phyloP scores from a whole-genome alignment of 495 filamentous ascomycete species.

The Hyaloscypha variabilis region DNA sequence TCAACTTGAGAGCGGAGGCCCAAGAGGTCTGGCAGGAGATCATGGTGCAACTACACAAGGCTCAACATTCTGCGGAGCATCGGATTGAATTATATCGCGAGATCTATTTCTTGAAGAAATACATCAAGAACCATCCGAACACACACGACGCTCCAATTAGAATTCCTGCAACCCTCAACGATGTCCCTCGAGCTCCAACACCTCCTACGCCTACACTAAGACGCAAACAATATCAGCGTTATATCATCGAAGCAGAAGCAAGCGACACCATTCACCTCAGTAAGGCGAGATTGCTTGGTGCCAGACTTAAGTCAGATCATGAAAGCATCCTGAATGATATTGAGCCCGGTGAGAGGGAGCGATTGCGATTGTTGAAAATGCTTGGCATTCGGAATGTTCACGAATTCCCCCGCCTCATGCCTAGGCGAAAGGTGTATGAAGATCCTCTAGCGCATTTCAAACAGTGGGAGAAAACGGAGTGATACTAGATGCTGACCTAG shows the following conservation, averaged over 20 bases:
- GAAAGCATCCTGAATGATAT: background rate
- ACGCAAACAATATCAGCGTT: background rate
- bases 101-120: background rate
- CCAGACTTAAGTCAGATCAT: background rate
- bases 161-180: background rate
- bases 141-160: background rate
- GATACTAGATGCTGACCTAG: background rate
- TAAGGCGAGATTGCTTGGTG: background rate
- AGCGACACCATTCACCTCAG: background rate
- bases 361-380: background rate
- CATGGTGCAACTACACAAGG: background rate
- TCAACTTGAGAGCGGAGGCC: background rate
- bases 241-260: background rate
- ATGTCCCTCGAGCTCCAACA: background rate
- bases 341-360: background rate
- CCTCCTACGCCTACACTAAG: background rate
- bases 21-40: background rate
- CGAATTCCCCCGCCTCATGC: conserved; percentile 12
- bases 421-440: background rate
- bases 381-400: conserved; percentile 4
- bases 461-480: background rate
- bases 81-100: background rate
- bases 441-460: background rate
- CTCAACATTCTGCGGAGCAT: background rate
- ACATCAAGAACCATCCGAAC: background rate